phyloP scores from a whole-genome alignment of 1,284 basidiomycete genomes.

The Hymenochaete sp. region DNA sequence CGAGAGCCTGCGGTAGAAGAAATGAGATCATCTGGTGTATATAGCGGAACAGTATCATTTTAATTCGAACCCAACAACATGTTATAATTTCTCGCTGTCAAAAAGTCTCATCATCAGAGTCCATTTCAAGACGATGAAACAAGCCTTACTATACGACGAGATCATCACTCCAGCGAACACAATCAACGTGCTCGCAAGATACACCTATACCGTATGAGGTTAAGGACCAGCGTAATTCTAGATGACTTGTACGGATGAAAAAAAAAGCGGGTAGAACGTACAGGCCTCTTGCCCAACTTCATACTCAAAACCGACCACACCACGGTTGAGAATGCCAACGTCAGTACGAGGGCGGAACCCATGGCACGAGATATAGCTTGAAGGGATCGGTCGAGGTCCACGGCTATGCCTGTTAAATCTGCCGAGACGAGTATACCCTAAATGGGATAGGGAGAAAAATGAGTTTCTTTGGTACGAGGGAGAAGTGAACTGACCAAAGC shows the following conservation, averaged over 20 bases:
- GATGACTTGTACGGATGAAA: neutral
- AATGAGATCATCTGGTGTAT: no score
- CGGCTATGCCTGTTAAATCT: slow-evolving; percentile 19
- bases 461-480: neutral
- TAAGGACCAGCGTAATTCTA: no score
- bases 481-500: slow-evolving; percentile 15
- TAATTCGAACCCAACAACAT: slow-evolving; percentile 18
- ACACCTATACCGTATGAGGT: no score
- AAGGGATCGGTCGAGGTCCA: slow-evolving; percentile 20
- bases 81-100: slow-evolving; percentile 18
- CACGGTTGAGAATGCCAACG: slow-evolving; percentile 20
- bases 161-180: slow-evolving; percentile 20
- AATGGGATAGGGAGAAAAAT: no score
- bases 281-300: slow-evolving; percentile 18
- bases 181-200: slow-evolving; percentile 19
- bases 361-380: slow-evolving; percentile 21
- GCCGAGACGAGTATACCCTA: slow-evolving; percentile 20
- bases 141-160: slow-evolving; percentile 15
- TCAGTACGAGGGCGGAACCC: slow-evolving; percentile 19
- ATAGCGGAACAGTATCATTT: neutral
- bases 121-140: neutral
- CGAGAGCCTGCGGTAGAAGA: no score
- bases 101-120: neutral
- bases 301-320: slow-evolving; percentile 18
- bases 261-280: neutral